Evolutionary conservation across 2,329 filamentous ascomycete species (phyloP).

Genomic region (Rachicladosporium sp.): DNA sequence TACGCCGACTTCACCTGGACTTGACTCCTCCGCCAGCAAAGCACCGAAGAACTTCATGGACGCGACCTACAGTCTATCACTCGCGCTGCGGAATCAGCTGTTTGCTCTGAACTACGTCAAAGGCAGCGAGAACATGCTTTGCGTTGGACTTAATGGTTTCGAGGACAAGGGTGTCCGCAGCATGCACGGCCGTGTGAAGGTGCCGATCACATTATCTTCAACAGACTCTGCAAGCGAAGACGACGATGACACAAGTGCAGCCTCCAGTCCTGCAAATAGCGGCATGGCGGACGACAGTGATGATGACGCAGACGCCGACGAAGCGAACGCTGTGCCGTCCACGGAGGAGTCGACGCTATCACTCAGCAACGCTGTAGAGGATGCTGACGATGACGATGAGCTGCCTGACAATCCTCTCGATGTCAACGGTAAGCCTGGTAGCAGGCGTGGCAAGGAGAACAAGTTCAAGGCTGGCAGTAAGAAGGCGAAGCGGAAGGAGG

Average conservation of each 20-base stretch:
- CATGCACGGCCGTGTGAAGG: conserved; percentile 20
- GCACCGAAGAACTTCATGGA: conserved; percentile 19
- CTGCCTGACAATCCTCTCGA: conserved; percentile 9
- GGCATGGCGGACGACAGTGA: too few species aligned
- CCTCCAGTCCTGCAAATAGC: too few species aligned
- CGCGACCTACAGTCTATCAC: conserved; percentile 38
- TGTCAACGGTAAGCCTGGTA: neutral
- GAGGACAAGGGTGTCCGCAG: conserved; percentile 9
- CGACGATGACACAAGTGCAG: too few species aligned
- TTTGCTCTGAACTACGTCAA: conserved; percentile 64
- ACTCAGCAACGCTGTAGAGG: too few species aligned
- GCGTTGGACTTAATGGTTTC: conserved; percentile 36
- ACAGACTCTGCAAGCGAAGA: too few species aligned
- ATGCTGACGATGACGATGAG: conserved; percentile 6
- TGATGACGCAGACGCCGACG: too few species aligned
- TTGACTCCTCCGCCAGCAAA: neutral
- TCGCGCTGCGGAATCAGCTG: conserved; percentile 50
- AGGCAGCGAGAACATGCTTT: conserved; percentile 43
- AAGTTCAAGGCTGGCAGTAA: conserved; percentile 9
- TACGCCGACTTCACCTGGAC: conserved; percentile 19
- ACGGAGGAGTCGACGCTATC: too few species aligned
- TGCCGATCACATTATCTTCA: neutral
- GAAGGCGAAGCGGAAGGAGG: conserved; percentile 7
- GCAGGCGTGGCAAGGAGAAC: conserved; percentile 10
- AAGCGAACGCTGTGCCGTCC: too few species aligned